Evolutionary conservation across 768 basidiomycete genomes (phyloP), one percentile per base, ranked within the genome.

Genomic region (Hericium alpestre): DNA sequence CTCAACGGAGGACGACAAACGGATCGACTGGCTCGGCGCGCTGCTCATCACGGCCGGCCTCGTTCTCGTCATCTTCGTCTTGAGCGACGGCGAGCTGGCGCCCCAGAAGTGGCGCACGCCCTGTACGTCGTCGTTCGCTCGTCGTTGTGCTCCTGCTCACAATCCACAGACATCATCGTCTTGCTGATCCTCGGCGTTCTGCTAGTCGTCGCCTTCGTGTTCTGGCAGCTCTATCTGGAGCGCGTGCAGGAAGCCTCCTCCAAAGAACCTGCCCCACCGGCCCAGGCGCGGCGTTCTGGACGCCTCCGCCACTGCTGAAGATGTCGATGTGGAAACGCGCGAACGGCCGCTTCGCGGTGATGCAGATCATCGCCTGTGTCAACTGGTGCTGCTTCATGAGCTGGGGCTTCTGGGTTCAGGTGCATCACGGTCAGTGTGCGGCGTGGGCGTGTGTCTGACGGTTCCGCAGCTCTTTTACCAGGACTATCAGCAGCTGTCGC

Each of bases 1-100:
- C 1, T 67, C 65, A 18, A 61, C 58, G 2, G 69, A 67, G 53
- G 55, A 43, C 11, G 70, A 72, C 55, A 56, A 72, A 22, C 73
- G 82, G 0, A 75, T 92, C 0, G 90, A 93, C 58, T 91, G 88
- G 87, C 67, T 87, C 18, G 91, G 91, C 2, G 86, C 84, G 0
- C 67, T 76, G 15, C 67, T 92, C 11, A 69, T 82, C 55, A 88
- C 87, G 0, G 67, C 72, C 1, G 88, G 86, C 0, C 70, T 92
- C 39, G 79, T 86, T 1, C 69, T 92, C 0, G 74, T 93, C 59
- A 75, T 85, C 9, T 92, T 90, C 62, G 82, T 84, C 0, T 76
- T 93, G 4, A 81, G 83, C 50, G 80, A 87, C 60, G 87, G 81
- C 6, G 75, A 75, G n/a, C 69, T 75, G 16, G 84, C 81, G 3